Evolutionary conservation across 2,329 filamentous ascomycete genomes (phyloP), one percentile per base, ranked within the genome.

Genomic region (Tolypocladium tropicale): DNA sequence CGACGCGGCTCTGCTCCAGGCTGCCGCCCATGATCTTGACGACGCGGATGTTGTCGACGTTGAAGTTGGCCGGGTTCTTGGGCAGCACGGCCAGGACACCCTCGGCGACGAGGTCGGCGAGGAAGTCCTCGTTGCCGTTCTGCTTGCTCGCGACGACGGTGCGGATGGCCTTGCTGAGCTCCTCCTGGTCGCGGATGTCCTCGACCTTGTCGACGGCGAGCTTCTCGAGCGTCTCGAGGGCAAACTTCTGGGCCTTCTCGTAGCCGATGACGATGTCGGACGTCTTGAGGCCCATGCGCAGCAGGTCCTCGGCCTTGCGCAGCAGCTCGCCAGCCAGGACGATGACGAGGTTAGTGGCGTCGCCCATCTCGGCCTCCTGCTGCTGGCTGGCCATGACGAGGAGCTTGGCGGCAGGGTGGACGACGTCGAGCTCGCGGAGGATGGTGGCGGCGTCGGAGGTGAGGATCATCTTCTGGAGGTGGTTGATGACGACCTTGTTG

Each of bases 401-500:
- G 62, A 99, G 81, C 78, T 99, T 99, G 53, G 94, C 95, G 57
- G 94, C 94, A 60, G 95, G 94, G 78, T 99, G 94, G 56, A 99
- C 92, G 60, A 99, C 94, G 69, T 99, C 94, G 72, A 99, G 85
- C 78, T 99, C 95, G 68, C 91, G 88, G 65, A 99, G 82, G 70
- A 99, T 99, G 48, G 94, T 97, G 63, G 94, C 94, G 62, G 94
- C 94, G 70, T 99, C 94, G 59, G 92, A 97, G 65, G 95, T 99
- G 62, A 99, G 81, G 66, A 96, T 95, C 94, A 99, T 96, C 82
- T 99, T 99, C 75, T 96, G 90, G 61, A 99, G 82, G 77, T 99
- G 95, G 80, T 99, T 99, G 81, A 99, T 97, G 77, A 99, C 90
- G 70, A 99, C 92, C 80, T 99, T 99, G 81, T 99, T 99, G 75